Base-by-base conservation (phyloP, 2,329 filamentous ascomycete genomes). In the Boeremia lycopersici region DNA sequence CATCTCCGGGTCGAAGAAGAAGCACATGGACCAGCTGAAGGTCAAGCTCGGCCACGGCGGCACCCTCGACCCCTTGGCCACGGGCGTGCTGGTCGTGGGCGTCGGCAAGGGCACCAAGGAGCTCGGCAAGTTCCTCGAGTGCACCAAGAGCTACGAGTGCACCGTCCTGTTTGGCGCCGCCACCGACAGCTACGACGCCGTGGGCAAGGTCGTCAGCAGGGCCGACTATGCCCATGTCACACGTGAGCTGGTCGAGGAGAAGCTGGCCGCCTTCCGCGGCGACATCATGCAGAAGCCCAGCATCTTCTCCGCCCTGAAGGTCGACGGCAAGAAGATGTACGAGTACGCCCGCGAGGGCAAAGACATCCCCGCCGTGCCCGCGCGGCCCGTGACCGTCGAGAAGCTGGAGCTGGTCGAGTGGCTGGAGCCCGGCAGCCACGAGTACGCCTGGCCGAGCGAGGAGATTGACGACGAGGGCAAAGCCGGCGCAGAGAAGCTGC, bases 41-140 rank as follows among this genome's bases (percentile, higher is more conserved):
- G 88, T 98, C 64, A 99, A 98, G 80, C 90, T 98, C 69, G 95
- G 95, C 30, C 95, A 99, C 77, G 95, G 95, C 57, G 95, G 95
- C 38, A 99, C 95, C 1, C 84, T 99, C 15, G 95, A 99, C 71
- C 95, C 95, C 25, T 83, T 97, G 67, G 95, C 95, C 8, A 96
- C 93, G 1, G 95, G 95, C 40, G 90, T 99, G 23, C 83, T 99
- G 44, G 92, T 98, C 60, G 82, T 95, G 6, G 95, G 93, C 51
- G 82, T 97, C 47, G 95, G 93, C 31, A 86, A 84, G 55, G 95
- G 91, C 34, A 99, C 95, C 50, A 99, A 98, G 76, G 79, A 84
- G 12, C 83, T 99, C 1, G 80, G 84, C 35, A 80, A 86, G 31
- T 98, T 97, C 73, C 81, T 98, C 39, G 82, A 85, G 49, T 97